These are phyloP conservation scores for Tuber melanosporum DNA, from an alignment of 495 filamentous ascomycete genomes.

Conservation along the genomic window DNA sequence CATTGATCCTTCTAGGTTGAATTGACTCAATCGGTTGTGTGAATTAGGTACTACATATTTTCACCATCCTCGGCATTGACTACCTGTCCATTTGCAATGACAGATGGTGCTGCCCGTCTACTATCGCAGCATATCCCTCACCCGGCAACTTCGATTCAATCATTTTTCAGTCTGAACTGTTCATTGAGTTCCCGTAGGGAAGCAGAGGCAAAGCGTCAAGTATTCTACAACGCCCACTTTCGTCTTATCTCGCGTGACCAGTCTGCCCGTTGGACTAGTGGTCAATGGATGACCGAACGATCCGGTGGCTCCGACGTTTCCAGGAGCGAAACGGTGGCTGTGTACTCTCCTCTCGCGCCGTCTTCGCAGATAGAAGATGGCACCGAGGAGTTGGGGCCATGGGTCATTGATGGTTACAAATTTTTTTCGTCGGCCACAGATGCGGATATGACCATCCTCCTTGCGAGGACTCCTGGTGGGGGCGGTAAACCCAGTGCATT, in stretches of 20 bases:
- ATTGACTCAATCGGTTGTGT: constrained; percentile 7
- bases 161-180: constrained; percentile 18
- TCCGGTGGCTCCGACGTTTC: constrained; percentile 67
- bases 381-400: constrained; percentile 52
- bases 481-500: constrained; percentile 57
- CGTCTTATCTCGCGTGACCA: constrained; percentile 55
- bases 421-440: constrained; percentile 74
- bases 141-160: constrained; percentile 29
- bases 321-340: constrained; percentile 61
- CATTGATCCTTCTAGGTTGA: neutral
- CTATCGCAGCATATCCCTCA: constrained; percentile 51
- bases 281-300: constrained; percentile 86
- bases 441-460: constrained; percentile 60
- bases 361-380: constrained; percentile 34
- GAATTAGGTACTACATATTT: constrained; percentile 55
- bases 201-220: constrained; percentile 37
- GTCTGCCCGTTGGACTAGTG: constrained; percentile 60
- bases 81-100: constrained; percentile 64
- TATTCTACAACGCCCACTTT: constrained; percentile 51
- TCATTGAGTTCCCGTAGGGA: constrained; percentile 18
- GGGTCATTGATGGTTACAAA: constrained; percentile 62
- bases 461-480: constrained; percentile 54
- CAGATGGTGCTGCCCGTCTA: constrained; percentile 61
- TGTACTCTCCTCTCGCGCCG: constrained; percentile 31
- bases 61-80: constrained; percentile 56